Evolutionary conservation across 2,329 filamentous ascomycete genomes (phyloP), one percentile per base, ranked within the genome.

Genomic region (Calycina herbarum): DNA sequence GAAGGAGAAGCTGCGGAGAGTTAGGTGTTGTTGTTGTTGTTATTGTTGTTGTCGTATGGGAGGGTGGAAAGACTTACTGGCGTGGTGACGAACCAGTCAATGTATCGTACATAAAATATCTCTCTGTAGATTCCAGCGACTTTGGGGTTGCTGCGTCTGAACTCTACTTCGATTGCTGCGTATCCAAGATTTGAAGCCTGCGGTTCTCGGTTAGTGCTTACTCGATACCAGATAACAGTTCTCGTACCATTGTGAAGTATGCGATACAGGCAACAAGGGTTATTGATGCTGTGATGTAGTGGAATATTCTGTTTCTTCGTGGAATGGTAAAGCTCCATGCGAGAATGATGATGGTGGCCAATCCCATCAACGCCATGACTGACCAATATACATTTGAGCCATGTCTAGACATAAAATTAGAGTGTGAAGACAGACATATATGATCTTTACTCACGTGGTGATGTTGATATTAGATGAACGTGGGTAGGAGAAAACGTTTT

Each of bases 61-160:
- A 1, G 57, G 8, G 33, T 10, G 8, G 24, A 11, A 29, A 10
- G 10, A 66, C 72, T 73, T 71, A 74, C 73, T 7, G 88, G 87
- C 1, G 86, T 89, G 1, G 87, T 90, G 68, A 89, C 76, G 59
- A 78, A 80, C 85, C 85, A 88, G 71, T 88, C 86, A 67, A 89
- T 85, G 76, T 89, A 89, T 56, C 87, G 81, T 48, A 86, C 86
- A 69, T 88, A 90, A 77, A 88, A 90, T 73, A 90, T 85, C 73
- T 89, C 83, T 54, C 89, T 83, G 59, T 83, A 85, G 1, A 77
- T 74, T 5, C 85, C 85, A 2, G 76, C 67, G 2, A 85, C 80
- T 5, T 80, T 78, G 15, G 78, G 76, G 62, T 79, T 74, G 65
- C 66, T 77, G 61, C 81, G 77, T 2, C 73, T 66, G 69, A 84